These are phyloP conservation scores for Candida albicans DNA, from an alignment of 1,139 yeast genomes.

Conservation along the genomic window DNA sequence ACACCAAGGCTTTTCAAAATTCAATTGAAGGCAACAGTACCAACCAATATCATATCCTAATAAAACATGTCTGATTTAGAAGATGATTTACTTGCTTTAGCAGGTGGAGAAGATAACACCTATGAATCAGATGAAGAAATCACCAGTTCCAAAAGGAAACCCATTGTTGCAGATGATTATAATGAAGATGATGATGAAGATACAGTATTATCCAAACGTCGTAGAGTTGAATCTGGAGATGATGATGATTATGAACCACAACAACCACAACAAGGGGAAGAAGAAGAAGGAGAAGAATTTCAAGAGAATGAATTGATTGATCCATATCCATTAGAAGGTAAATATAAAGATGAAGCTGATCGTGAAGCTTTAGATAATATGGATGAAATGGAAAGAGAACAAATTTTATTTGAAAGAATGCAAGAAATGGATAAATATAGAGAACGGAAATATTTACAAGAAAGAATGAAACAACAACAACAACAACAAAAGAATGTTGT, in stretches of 20 bases:
- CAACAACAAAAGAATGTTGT: constrained; percentile 42
- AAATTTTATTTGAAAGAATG: constrained; percentile 84
- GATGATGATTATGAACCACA: no score
- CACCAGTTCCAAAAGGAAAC: constrained; percentile 21
- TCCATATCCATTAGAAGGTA: constrained; percentile 94
- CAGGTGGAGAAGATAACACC: constrained; percentile 59
- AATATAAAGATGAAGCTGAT: constrained; percentile 82
- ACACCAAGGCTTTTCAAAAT: background rate
- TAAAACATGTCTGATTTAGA: constrained; percentile 60
- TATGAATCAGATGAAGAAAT: constrained; percentile 26
- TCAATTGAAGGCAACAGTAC: background rate
- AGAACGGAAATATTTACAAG: constrained; percentile 78
- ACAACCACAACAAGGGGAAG: constrained; percentile 32
- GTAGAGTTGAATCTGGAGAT: constrained; percentile 17
- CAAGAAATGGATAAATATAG: constrained; percentile 87
- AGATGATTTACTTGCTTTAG: constrained; percentile 88
- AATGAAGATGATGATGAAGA: constrained; percentile 27
- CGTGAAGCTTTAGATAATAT: constrained; percentile 62
- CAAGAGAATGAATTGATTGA: constrained; percentile 38
- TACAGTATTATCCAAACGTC: constrained; percentile 18
- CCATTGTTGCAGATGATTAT: constrained; percentile 16
- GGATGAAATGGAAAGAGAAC: constrained; percentile 93
- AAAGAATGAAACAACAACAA: constrained; percentile 67
- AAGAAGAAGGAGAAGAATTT: constrained; percentile 21
- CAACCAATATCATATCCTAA: background rate